These are phyloP conservation scores for Pythium plurisporium DNA, from an alignment of 352 stramenopile species.

Conservation along the genomic window DNA sequence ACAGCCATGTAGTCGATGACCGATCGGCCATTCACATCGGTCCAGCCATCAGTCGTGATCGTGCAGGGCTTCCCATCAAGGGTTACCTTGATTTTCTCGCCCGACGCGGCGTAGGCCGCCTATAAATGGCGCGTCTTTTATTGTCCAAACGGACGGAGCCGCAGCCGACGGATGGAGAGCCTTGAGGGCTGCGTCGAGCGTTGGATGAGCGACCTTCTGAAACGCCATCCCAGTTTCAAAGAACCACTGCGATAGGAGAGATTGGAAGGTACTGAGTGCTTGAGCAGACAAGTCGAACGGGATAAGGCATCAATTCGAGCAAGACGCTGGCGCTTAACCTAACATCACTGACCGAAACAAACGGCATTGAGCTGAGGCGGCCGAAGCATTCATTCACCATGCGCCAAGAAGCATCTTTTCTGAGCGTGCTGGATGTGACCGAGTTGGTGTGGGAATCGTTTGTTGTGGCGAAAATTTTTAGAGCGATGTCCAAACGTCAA, in stretches of 20 bases:
- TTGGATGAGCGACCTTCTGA: not conserved
- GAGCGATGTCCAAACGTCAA: too few species aligned
- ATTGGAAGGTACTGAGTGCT: not conserved
- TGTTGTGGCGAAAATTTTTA: too few species aligned
- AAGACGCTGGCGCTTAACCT: too few species aligned
- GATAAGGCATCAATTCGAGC: not conserved
- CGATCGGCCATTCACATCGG: not conserved
- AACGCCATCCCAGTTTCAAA: not conserved
- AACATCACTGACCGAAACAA: too few species aligned
- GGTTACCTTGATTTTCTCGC: not conserved
- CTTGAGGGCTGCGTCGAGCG: too few species aligned
- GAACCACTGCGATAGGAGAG: conserved; percentile 1
- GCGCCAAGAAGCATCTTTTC: too few species aligned
- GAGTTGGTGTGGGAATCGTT: too few species aligned
- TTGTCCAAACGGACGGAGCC: not conserved
- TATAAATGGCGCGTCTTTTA: not conserved
- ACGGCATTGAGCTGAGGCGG: too few species aligned
- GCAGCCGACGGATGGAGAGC: not conserved
- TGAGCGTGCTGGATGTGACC: too few species aligned
- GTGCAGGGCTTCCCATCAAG: not conserved
- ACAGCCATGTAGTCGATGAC: not conserved
- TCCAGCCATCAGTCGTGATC: not conserved
- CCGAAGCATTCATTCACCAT: too few species aligned
- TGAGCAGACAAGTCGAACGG: not conserved
- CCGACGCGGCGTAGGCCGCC: not conserved